These are phyloP conservation scores for Phenoliferia sp. DNA, from an alignment of 1,284 basidiomycete genomes.

Conservation along the genomic window DNA sequence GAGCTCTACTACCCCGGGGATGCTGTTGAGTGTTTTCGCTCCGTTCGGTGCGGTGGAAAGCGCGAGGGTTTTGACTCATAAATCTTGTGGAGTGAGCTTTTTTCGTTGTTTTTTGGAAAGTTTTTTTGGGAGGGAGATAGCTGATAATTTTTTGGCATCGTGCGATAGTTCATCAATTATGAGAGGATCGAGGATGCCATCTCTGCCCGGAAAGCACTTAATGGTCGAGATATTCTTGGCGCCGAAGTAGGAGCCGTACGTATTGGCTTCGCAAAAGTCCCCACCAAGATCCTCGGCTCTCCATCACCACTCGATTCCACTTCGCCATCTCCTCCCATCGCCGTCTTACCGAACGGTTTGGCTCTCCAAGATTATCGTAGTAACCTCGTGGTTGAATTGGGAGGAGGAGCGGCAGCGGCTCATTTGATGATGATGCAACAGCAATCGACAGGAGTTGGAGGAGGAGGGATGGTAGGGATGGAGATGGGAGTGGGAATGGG, in stretches of 20 bases:
- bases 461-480: conserved; percentile 38
- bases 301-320: too few relatives aligned
- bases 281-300: conserved; percentile 17
- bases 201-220: conserved; percentile 85
- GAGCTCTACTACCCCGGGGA: conserved; percentile 83
- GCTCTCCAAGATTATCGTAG: conserved; percentile 94
- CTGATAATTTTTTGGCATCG: not conserved
- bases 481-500: conserved; percentile 12
- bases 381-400: conserved; percentile 69
- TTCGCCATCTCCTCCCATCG: not conserved
- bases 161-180: conserved; percentile 78
- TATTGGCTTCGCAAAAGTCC: conserved; percentile 77
- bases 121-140: not conserved
- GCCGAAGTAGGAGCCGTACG: conserved; percentile 92
- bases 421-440: conserved; percentile 49
- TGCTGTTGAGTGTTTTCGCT: conserved; percentile 81
- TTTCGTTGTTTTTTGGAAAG: not conserved
- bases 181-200: conserved; percentile 95
- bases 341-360: too few relatives aligned
- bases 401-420: conserved; percentile 56
- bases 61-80: conserved; percentile 89
- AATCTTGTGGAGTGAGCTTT: conserved; percentile 72
- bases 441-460: conserved; percentile 35
- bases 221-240: conserved; percentile 89
- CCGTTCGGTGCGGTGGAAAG: conserved; percentile 97